A percentile compares a stretch with the other conserved stretches of the same genome.
phyloP scores from a whole-genome alignment of 2,329 filamentous ascomycete genomes.

The Microsporum audouinii region DNA sequence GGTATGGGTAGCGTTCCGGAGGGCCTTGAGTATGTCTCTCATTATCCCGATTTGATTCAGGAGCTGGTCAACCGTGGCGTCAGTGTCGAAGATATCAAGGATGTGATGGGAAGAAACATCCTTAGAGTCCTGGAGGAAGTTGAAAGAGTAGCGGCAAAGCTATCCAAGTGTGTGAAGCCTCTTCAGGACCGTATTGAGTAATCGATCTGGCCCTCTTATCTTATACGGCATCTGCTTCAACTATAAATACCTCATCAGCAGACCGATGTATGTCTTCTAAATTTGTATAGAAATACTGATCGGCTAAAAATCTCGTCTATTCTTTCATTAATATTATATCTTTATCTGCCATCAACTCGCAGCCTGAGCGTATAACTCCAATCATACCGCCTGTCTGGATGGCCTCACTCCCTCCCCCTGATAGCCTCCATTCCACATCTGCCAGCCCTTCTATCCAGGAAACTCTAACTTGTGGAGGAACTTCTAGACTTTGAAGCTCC shows the following conservation, averaged over 20 bases:
- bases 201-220: background rate
- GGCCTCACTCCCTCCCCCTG: conserved; percentile 72
- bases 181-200: conserved; percentile 5
- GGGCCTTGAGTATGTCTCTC: conserved; percentile 75
- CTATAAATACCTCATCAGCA: no score
- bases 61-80: conserved; percentile 64
- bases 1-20: conserved; percentile 49
- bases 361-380: conserved; percentile 75
- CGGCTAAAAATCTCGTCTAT: background rate
- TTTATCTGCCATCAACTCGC: conserved; percentile 53
- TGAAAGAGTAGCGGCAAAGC: conserved; percentile 51
- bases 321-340: conserved; percentile 16
- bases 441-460: conserved; percentile 84
- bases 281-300: background rate
- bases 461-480: conserved; percentile 75
- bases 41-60: conserved; percentile 66
- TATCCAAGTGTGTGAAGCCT: background rate
- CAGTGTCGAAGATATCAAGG: conserved; percentile 59
- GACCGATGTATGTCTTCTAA: background rate
- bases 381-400: conserved; percentile 91
- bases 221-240: no score
- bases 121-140: conserved; percentile 74
- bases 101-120: conserved; percentile 69
- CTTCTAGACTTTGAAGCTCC: conserved; percentile 70
- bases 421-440: conserved; percentile 82